Evolutionary conservation across 257 asterid genomes (phyloP).

Genomic region (Galeopsis tetrahit): DNA sequence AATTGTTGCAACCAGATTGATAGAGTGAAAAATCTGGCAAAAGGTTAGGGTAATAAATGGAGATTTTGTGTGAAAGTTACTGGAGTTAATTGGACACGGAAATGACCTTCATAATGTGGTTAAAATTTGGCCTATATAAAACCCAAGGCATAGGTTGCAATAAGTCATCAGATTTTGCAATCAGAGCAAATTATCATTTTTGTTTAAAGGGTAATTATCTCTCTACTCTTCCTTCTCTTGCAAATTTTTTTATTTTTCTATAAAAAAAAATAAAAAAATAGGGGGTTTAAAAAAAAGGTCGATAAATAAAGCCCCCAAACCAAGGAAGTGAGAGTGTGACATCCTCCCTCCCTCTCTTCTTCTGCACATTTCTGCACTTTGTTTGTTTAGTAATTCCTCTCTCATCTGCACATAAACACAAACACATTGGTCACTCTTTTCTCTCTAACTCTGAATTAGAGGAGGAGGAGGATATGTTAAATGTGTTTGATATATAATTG

Average conservation of each 20-base stretch:
- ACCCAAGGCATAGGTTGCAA: slow-evolving; percentile 39
- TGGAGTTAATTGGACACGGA: slow-evolving; percentile 26
- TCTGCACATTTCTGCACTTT: slow-evolving; percentile 50
- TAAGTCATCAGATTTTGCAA: slow-evolving; percentile 7
- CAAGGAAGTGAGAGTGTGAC: slow-evolving; percentile 54
- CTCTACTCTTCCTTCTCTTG: not conserved
- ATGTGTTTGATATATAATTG: not conserved
- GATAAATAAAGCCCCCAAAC: slow-evolving; percentile 52
- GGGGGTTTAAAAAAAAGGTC: slow-evolving; percentile 17
- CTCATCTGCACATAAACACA: slow-evolving; percentile 37
- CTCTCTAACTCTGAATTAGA: slow-evolving; percentile 69
- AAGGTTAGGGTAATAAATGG: slow-evolving; percentile 35
- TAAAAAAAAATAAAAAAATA: not conserved
- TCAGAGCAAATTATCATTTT: not conserved
- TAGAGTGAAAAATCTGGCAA: slow-evolving; percentile 38
- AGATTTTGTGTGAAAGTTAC: slow-evolving; percentile 30
- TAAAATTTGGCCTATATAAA: slow-evolving; percentile 41
- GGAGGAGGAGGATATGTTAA: too few species aligned
- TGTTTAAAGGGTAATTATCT: slow-evolving; percentile 25
- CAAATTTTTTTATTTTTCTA: not conserved
- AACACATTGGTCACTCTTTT: slow-evolving; percentile 36
- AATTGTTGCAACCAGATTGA: slow-evolving; percentile 38
- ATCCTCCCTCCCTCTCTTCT: slow-evolving; percentile 28
- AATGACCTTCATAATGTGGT: slow-evolving; percentile 16
- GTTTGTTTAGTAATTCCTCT: slow-evolving; percentile 40